Evolutionary conservation across 2,329 filamentous ascomycete species (phyloP).

Genomic region (Ilyonectria mors-panacis): DNA sequence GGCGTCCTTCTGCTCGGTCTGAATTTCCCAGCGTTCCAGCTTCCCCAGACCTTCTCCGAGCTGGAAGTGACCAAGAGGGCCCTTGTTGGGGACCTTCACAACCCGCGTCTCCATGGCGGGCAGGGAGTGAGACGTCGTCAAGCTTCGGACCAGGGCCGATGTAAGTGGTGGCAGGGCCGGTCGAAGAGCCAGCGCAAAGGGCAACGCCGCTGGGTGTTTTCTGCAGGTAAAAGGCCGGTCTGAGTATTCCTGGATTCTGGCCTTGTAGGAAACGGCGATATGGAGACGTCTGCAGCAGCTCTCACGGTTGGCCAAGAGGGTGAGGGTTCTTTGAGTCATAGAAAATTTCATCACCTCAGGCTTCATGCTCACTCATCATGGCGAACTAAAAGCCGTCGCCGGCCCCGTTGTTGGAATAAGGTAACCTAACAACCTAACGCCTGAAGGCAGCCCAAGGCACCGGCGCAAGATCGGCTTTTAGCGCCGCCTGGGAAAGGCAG

Average conservation of each 20-base stretch:
- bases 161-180: constrained; percentile 44
- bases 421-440: constrained; percentile 30
- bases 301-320: constrained; percentile 28
- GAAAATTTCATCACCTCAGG: constrained; percentile 47
- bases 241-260: constrained; percentile 11
- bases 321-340: constrained; percentile 42
- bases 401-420: constrained; percentile 33
- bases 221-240: constrained; percentile 16
- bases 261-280: background rate
- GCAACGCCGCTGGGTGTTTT: constrained; percentile 9
- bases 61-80: constrained; percentile 54
- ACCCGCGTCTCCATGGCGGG: constrained; percentile 59
- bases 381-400: constrained; percentile 38
- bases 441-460: constrained; percentile 42
- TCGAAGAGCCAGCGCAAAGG: constrained; percentile 23
- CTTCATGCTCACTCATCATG: constrained; percentile 46
- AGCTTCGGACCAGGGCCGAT: constrained; percentile 37
- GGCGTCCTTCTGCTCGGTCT: constrained; percentile 48
- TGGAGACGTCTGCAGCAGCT: constrained; percentile 18
- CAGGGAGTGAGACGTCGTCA: constrained; percentile 26
- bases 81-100: constrained; percentile 52
- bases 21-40: constrained; percentile 62
- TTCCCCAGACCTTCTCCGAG: constrained; percentile 47
- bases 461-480: constrained; percentile 15
- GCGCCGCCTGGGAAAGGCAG: constrained; percentile 9